Conservation (phyloP, 1,139 yeast species). For the Suhomyces coccinellae region DNA sequence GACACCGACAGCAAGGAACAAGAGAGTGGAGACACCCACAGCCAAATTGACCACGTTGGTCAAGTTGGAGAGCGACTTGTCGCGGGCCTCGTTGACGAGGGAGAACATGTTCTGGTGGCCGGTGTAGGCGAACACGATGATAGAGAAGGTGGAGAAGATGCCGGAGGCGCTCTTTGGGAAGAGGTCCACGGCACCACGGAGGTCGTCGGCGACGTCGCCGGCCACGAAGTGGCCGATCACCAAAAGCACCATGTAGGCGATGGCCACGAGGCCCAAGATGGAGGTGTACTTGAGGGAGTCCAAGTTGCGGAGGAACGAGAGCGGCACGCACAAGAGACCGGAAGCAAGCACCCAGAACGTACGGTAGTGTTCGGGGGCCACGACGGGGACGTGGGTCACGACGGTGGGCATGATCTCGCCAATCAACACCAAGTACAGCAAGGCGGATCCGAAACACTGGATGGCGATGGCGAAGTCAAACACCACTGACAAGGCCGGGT, state of each 20-base stretch:
- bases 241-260: constrained; percentile 39
- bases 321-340: constrained; percentile 39
- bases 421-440: constrained; percentile 46
- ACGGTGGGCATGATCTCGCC: constrained; percentile 51
- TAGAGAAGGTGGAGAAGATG: constrained; percentile 59
- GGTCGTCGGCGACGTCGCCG: constrained; percentile 45
- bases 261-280: constrained; percentile 42
- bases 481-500: constrained; percentile 76
- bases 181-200: constrained; percentile 56
- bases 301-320: constrained; percentile 44
- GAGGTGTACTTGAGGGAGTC: constrained; percentile 49
- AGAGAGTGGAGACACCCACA: constrained; percentile 38
- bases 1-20: constrained; percentile 43
- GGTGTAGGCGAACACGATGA: constrained; percentile 50
- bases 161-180: constrained; percentile 61
- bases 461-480: constrained; percentile 87
- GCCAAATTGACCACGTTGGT: constrained; percentile 56
- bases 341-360: constrained; percentile 43
- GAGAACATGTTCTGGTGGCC: constrained; percentile 55
- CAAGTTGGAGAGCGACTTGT: constrained; percentile 53
- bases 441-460: constrained; percentile 64
- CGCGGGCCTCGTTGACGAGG: constrained; percentile 51
- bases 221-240: constrained; percentile 37
- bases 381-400: constrained; percentile 24
- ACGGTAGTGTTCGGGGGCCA: constrained; percentile 20